Base-by-base conservation (phyloP, 2,329 filamentous ascomycete species). In the Gaeumannomyces sp. region DNA sequence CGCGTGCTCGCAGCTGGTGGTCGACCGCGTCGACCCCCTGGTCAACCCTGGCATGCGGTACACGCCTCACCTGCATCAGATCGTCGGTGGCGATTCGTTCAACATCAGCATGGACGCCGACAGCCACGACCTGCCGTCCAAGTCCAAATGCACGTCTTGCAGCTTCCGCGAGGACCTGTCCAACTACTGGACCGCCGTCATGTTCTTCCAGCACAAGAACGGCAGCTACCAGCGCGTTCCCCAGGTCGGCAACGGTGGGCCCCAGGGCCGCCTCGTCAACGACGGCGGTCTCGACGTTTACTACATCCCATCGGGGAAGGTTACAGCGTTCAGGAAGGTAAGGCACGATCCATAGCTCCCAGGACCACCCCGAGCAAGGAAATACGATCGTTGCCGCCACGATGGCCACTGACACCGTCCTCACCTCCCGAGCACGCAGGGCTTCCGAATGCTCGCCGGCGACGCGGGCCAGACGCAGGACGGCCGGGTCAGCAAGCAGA, bases 151-250 rank as follows among this genome's bases (percentile, higher is more conserved):
- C 73, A 80, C 77, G 11, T 78, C 77, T 28, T 80, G 78, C 73
- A 77, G 71, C 58, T 79, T 80, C 72, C 72, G 70, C 65, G 74
- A 80, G 70, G 77, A 80, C 71, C 74, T 75, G 70, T 79, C 76
- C 72, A 80, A 80, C 76, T 79, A 80, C 75, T 80, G 78, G 78
- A 79, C 78, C 28, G 76, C 77, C 65, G 76, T 79, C 70, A 75
- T 80, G 75, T 80, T 79, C 74, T 80, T 77, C 75, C 75, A 77
- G 70, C 71, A 74, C 64, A 74, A 72, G 72, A 80, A 80, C 72
- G 78, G 78, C 64, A 76, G 74, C 64, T 79, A 76, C 71, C 74
- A 76, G 69, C 77, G 78, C 64, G 76, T 79, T 59, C 78, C 77
- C 33, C 78, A 80, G 71, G 73, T 76, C 65, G 77, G 77, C 69